Percentiles rank a stretch among this genome's conserved stretches.
Conservation (phyloP, 2,329 filamentous ascomycete genomes). For the Alternaria triticina region DNA sequence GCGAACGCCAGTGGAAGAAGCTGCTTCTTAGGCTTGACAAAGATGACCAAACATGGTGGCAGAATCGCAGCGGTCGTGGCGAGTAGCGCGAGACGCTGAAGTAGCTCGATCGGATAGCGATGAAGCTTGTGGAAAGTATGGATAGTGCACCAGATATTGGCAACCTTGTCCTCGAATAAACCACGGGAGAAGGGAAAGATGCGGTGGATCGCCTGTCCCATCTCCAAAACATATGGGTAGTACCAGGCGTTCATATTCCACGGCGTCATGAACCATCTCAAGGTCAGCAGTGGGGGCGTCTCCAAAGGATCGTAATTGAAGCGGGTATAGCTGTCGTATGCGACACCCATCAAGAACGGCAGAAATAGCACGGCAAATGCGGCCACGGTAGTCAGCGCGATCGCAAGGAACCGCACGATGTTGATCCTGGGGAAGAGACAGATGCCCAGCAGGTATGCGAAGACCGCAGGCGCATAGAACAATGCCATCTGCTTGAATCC, state of each 20-base stretch:
- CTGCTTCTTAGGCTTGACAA: slow-evolving; percentile 77
- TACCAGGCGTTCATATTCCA: slow-evolving; percentile 70
- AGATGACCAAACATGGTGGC: slow-evolving; percentile 79
- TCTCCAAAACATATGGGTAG: slow-evolving; percentile 77
- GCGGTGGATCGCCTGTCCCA: slow-evolving; percentile 86
- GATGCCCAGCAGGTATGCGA: slow-evolving; percentile 86
- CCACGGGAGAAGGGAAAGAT: slow-evolving; percentile 96
- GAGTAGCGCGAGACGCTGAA: slow-evolving; percentile 77
- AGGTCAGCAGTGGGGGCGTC: slow-evolving; percentile 4
- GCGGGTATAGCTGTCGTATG: slow-evolving; percentile 72
- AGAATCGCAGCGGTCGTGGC: slow-evolving; percentile 78
- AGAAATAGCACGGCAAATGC: slow-evolving; percentile 78
- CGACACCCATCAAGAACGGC: slow-evolving; percentile 74
- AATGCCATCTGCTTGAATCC: slow-evolving; percentile 99
- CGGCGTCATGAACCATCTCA: slow-evolving; percentile 44
- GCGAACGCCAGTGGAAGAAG: slow-evolving; percentile 82
- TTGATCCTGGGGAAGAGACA: slow-evolving; percentile 80
- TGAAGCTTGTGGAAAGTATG: slow-evolving; percentile 90
- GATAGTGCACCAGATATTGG: slow-evolving; percentile 95
- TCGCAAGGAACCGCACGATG: slow-evolving; percentile 71
- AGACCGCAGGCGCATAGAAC: slow-evolving; percentile 93
- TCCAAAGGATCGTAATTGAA: slow-evolving; percentile 54
- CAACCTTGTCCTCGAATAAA: slow-evolving; percentile 97
- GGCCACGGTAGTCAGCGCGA: slow-evolving; percentile 73
- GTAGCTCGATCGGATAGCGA: slow-evolving; percentile 70